Percentiles rank a stretch among this genome's conserved stretches.
phyloP scores from a whole-genome alignment of 2,329 filamentous ascomycete genomes.

The Aspergillus vadensis region DNA sequence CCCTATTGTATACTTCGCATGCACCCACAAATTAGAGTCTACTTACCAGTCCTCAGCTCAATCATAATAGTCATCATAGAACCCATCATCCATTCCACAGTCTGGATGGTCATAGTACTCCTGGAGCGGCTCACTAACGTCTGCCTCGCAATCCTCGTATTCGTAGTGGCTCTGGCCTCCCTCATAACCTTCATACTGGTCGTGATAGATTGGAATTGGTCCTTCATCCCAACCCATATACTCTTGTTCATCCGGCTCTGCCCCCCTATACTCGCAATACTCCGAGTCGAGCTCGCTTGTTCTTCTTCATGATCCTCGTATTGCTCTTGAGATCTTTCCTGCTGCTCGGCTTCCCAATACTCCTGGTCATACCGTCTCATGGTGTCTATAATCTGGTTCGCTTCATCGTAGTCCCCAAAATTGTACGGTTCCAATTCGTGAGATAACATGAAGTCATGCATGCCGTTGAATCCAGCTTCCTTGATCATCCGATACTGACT shows the following conservation, averaged over 20 bases:
- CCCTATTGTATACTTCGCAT: background rate
- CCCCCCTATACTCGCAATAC: background rate
- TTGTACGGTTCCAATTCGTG: slow-evolving; percentile 8
- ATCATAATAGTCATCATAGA: background rate
- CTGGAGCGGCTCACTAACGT: background rate
- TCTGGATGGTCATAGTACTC: background rate
- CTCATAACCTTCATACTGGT: background rate
- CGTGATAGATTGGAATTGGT: background rate
- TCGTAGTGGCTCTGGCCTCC: background rate
- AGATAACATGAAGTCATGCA: slow-evolving; percentile 13
- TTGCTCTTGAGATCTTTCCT: background rate
- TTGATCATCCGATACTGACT: slow-evolving; percentile 4
- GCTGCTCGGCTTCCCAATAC: background rate
- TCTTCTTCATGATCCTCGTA: background rate
- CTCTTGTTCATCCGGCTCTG: background rate
- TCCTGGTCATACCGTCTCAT: slow-evolving; percentile 5
- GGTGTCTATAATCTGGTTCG: slow-evolving; percentile 9
- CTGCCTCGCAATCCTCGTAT: background rate
- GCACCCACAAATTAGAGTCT: background rate
- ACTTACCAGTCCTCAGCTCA: background rate
- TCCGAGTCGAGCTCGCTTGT: background rate
- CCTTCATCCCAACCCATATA: too few species aligned
- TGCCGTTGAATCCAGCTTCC: slow-evolving; percentile 11
- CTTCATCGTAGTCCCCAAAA: slow-evolving; percentile 1
- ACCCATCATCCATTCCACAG: background rate